phyloP scores from a whole-genome alignment of 2,329 filamentous ascomycete species.

The Diaporthe ampelina region DNA sequence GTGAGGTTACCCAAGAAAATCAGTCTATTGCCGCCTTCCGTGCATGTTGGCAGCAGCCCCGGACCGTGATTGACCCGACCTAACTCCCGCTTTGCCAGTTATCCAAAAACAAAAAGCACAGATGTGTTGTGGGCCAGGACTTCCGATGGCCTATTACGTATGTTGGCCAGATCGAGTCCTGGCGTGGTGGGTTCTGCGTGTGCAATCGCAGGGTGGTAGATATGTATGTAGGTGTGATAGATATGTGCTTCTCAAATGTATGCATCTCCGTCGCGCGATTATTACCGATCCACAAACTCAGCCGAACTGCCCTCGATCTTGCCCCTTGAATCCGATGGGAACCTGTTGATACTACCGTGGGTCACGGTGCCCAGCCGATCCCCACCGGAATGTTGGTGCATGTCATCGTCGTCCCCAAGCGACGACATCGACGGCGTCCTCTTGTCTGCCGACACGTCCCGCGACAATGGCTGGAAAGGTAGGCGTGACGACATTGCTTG shows the following conservation, averaged over 20 bases:
- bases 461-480: constrained; percentile 64
- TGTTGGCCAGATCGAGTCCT: constrained; percentile 5
- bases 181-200: background rate
- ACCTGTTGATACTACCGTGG: constrained; percentile 68
- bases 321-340: constrained; percentile 62
- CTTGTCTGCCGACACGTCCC: constrained; percentile 64
- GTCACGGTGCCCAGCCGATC: constrained; percentile 70
- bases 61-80: constrained; percentile 9
- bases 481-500: constrained; percentile 56
- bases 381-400: constrained; percentile 47
- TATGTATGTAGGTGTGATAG: background rate
- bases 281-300: constrained; percentile 64
- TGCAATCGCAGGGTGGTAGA: background rate
- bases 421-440: constrained; percentile 67
- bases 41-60: constrained; percentile 30
- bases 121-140: constrained; percentile 5
- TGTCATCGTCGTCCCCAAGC: constrained; percentile 57
- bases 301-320: constrained; percentile 68
- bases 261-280: background rate
- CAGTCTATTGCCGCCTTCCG: constrained; percentile 40
- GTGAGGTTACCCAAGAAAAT: constrained; percentile 22
- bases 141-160: constrained; percentile 9
- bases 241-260: background rate
- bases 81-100: constrained; percentile 24
- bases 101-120: background rate